Conservation (phyloP, 768 basidiomycete genomes). For the Neoboletus magnificus region DNA sequence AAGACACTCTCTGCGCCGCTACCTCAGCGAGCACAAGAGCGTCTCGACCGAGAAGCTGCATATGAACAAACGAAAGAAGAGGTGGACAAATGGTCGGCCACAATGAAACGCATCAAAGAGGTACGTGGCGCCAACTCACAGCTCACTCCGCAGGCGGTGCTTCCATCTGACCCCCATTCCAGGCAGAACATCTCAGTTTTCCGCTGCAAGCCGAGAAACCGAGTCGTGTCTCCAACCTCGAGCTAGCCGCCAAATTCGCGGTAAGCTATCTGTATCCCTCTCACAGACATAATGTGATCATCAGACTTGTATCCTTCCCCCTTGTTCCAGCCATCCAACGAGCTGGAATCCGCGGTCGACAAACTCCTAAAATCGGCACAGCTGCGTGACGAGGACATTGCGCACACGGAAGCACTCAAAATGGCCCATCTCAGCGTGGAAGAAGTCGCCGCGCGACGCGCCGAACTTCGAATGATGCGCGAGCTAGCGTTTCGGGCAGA, state of each 20-base stretch:
- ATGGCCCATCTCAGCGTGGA: slow-evolving; percentile 81
- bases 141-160: not conserved
- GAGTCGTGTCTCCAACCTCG: slow-evolving; percentile 62
- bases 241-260: slow-evolving; percentile 82
- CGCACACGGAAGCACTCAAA: slow-evolving; percentile 75
- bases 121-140: slow-evolving; percentile 35
- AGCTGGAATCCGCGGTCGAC: slow-evolving; percentile 82
- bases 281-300: no score
- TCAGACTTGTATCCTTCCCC: not conserved
- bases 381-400: slow-evolving; percentile 77
- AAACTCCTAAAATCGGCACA: slow-evolving; percentile 77
- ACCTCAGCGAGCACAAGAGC: slow-evolving; percentile 82
- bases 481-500: slow-evolving; percentile 95
- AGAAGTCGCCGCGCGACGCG: slow-evolving; percentile 78
- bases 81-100: slow-evolving; percentile 89
- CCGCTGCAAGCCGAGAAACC: slow-evolving; percentile 67
- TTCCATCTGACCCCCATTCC: slow-evolving; percentile 4
- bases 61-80: slow-evolving; percentile 92
- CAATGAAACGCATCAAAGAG: slow-evolving; percentile 90
- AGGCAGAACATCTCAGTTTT: slow-evolving; percentile 88
- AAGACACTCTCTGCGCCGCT: slow-evolving; percentile 77
- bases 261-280: slow-evolving; percentile 39
- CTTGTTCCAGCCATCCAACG: slow-evolving; percentile 65
- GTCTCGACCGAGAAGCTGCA: slow-evolving; percentile 88
- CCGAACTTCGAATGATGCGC: slow-evolving; percentile 82